Percentiles rank a stretch among this genome's conserved stretches.
These are phyloP conservation scores for Moricandia arvensis DNA, from an alignment of 345 rosid genomes.

Conservation along the genomic window DNA sequence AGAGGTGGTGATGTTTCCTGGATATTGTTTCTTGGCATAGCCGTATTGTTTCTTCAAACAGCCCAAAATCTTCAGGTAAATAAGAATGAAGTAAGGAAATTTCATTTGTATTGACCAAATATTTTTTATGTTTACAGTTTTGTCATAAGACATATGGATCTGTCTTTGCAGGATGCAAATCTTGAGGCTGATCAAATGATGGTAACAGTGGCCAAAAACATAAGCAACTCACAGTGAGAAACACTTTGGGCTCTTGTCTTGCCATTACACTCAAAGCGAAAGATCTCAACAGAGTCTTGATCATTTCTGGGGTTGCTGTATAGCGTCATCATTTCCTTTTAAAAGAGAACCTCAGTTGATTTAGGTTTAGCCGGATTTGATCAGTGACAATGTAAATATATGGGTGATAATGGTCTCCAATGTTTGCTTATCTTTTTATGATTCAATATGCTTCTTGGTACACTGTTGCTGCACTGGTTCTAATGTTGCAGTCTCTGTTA, in stretches of 20 bases:
- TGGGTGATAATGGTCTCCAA: not conserved
- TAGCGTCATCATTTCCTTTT: slow-evolving; percentile 4
- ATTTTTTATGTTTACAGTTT: not conserved
- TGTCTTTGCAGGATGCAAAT: slow-evolving; percentile 42
- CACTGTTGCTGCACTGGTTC: too few species aligned
- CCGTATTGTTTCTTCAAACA: slow-evolving; percentile 10
- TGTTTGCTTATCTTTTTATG: slow-evolving; percentile 4
- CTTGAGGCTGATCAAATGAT: slow-evolving; percentile 43
- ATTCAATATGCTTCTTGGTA: slow-evolving; percentile 10
- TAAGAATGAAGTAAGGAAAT: slow-evolving; percentile 43
- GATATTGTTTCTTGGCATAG: slow-evolving; percentile 1
- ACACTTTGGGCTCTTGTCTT: too few species aligned
- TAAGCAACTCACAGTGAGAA: slow-evolving; percentile 38
- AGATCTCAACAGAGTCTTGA: slow-evolving; percentile 4
- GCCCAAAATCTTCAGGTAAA: slow-evolving; percentile 37
- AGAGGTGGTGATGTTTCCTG: not conserved
- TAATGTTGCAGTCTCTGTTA: slow-evolving; percentile 1
- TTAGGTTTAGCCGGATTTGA: slow-evolving; percentile 21
- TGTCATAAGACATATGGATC: not conserved
- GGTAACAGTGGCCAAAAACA: slow-evolving; percentile 27
- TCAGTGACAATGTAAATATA: not conserved
- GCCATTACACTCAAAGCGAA: slow-evolving; percentile 19
- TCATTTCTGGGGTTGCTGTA: not conserved
- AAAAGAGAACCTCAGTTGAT: slow-evolving; percentile 10
- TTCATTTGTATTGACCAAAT: not conserved